Percentiles rank a stretch among this genome's conserved stretches.
Evolutionary conservation across 2,329 filamentous ascomycete species (phyloP).

Genomic region (Xylariaceae sp.): DNA sequence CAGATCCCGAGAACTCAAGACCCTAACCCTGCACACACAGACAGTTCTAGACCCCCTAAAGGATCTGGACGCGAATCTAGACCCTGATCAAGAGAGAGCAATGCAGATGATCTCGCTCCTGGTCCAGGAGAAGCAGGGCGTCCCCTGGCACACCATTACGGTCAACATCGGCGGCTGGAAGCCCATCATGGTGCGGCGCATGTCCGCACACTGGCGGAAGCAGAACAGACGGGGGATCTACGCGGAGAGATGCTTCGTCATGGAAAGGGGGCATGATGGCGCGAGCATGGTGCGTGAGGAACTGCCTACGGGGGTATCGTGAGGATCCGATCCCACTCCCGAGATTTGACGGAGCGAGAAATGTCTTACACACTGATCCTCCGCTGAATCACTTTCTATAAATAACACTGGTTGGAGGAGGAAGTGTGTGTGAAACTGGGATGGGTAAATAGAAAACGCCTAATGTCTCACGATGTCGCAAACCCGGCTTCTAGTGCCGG

Average conservation of each 20-base stretch:
- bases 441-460: not conserved
- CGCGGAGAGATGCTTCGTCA: conserved; percentile 44
- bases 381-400: not conserved
- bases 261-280: conserved; percentile 29
- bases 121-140: conserved; percentile 27
- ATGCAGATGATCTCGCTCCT: conserved; percentile 34
- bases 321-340: not conserved
- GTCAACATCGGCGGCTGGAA: conserved; percentile 47
- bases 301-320: conserved; percentile 7
- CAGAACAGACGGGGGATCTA: conserved; percentile 40
- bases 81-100: conserved; percentile 37
- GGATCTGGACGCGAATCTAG: conserved; percentile 23
- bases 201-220: conserved; percentile 38
- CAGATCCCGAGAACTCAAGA: conserved; percentile 37
- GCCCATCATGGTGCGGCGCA: conserved; percentile 40
- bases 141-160: conserved; percentile 38
- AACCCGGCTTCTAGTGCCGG: not conserved
- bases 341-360: not conserved
- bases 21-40: conserved; percentile 42
- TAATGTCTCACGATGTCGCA: not conserved
- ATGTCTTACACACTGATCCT: too few species aligned
- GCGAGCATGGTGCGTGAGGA: conserved; percentile 26
- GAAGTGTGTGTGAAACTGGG: not conserved
- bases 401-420: not conserved
- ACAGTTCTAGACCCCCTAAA: conserved; percentile 35